Base-by-base conservation (phyloP, 1,284 basidiomycete species). In the Tilletia setariae region DNA sequence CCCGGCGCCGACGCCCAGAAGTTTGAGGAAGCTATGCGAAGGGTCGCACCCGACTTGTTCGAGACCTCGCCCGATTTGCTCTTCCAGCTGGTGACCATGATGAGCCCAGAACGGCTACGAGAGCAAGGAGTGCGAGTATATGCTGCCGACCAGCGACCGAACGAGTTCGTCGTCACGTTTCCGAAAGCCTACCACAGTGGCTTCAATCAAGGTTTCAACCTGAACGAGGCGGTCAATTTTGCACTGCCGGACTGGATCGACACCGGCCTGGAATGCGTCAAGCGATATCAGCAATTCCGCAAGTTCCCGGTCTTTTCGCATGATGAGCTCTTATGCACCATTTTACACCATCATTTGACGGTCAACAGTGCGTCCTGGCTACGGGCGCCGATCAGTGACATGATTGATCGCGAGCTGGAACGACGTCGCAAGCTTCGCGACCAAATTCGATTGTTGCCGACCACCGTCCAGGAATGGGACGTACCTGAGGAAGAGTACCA, bases 171-270 rank as follows among this genome's bases (percentile, higher is more conserved):
- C 63, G 93, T 98, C 72, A 98, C 96, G 1, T 96, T 94, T 84
- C 96, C 96, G 0, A 95, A 95, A 85, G 94, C 94, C 0, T 98
- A 98, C 84, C 96, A 99, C 84, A 92, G 93, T 68, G 96, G 95
- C 9, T 98, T 98, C 85, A 98, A 98, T 82, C 98, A 98, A 82
- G 94, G 94, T 61, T 86, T 98, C 79, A 98, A 98, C 84, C 93
- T 98, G 85, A 98, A 98, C 83, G 94, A 98, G 85, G 96, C 96
- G 0, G 96, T 99, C 81, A 99, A 99, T 84, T 98, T 99, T 83
- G 95, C 95, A 4, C 86, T 97, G 47, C 93, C 94, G 19, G 93
- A 98, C 83, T 99, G 96, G 96, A 85, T 98, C 65, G 86, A 89
- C 23, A 88, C 89, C 70, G 96, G 92, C 46, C 87, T 91, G 62